Evolutionary conservation across 805 yeast genomes (phyloP).

Genomic region (Candida maltosa): DNA sequence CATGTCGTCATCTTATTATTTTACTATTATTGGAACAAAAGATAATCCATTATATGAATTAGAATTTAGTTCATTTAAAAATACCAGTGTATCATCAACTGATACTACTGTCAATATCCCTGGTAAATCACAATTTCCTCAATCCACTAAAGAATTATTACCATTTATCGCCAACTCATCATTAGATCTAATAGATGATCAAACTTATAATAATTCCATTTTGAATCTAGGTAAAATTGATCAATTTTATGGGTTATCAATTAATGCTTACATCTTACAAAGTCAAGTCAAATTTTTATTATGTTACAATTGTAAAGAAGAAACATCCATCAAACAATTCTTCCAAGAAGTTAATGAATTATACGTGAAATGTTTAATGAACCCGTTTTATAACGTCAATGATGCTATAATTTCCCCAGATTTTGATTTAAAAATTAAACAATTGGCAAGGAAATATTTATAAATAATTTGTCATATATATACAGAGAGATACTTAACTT

Average conservation of each 20-base stretch:
- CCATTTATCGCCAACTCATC: slow-evolving; percentile 90
- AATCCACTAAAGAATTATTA: slow-evolving; percentile 70
- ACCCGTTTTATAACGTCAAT: slow-evolving; percentile 80
- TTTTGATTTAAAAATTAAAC: slow-evolving; percentile 73
- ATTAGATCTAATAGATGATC: slow-evolving; percentile 85
- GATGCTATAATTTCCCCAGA: slow-evolving; percentile 69
- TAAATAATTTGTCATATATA: slow-evolving; percentile 17
- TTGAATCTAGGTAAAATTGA: slow-evolving; percentile 78
- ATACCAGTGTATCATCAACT: background rate
- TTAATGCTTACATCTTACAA: slow-evolving; percentile 85
- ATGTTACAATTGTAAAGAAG: slow-evolving; percentile 42
- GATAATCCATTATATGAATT: slow-evolving; percentile 87
- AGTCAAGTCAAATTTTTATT: slow-evolving; percentile 82
- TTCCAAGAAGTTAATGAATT: slow-evolving; percentile 83
- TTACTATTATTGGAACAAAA: slow-evolving; percentile 81
- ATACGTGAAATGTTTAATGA: slow-evolving; percentile 78
- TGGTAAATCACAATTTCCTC: slow-evolving; percentile 62
- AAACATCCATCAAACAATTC: slow-evolving; percentile 77
- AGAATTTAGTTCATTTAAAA: slow-evolving; percentile 72
- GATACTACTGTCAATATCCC: slow-evolving; percentile 14
- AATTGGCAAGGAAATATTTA: slow-evolving; percentile 73
- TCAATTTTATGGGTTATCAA: slow-evolving; percentile 74
- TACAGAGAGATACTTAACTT: background rate
- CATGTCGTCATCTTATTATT: slow-evolving; percentile 69
- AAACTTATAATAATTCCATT: slow-evolving; percentile 71